phyloP scores from a whole-genome alignment of 805 yeast species.

The Lipomyces mesembrius region DNA sequence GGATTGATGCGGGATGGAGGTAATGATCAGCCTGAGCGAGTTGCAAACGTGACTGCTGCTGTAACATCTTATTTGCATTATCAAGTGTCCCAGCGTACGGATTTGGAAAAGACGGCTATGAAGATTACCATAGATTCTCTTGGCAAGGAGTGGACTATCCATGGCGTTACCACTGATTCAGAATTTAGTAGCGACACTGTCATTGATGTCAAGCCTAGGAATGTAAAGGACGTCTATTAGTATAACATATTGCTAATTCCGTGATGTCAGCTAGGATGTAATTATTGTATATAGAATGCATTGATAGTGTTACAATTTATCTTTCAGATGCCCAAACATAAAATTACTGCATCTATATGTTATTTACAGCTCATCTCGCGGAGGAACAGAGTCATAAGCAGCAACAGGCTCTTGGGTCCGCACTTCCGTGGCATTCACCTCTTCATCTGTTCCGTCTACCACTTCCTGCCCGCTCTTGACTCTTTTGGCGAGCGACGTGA shows the following conservation, averaged over 20 bases:
- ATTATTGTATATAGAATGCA: not conserved
- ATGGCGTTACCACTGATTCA: slow-evolving; percentile 15
- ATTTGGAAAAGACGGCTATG: slow-evolving; percentile 27
- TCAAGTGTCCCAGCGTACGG: slow-evolving; percentile 8
- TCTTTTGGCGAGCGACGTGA: slow-evolving; percentile 45
- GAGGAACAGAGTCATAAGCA: not conserved
- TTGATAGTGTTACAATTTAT: not conserved
- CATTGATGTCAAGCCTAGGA: slow-evolving; percentile 31
- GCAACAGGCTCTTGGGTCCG: slow-evolving; percentile 3
- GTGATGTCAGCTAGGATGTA: not conserved
- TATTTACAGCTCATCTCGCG: slow-evolving; percentile 14
- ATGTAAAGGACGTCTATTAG: not conserved
- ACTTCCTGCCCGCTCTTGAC: slow-evolving; percentile 28
- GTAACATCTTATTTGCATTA: slow-evolving; percentile 20
- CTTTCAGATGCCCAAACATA: not conserved
- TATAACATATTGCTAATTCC: not conserved
- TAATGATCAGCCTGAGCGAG: slow-evolving; percentile 1
- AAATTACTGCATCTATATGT: not conserved
- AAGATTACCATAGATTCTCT: slow-evolving; percentile 20
- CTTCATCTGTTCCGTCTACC: slow-evolving; percentile 20
- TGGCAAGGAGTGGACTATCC: slow-evolving; percentile 27
- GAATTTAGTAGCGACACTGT: slow-evolving; percentile 12
- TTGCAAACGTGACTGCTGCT: slow-evolving; percentile 30
- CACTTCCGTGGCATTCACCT: slow-evolving; percentile 1
- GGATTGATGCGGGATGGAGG: slow-evolving; percentile 10